Conservation (phyloP, 805 yeast species). For the Kodamaea restingae region DNA sequence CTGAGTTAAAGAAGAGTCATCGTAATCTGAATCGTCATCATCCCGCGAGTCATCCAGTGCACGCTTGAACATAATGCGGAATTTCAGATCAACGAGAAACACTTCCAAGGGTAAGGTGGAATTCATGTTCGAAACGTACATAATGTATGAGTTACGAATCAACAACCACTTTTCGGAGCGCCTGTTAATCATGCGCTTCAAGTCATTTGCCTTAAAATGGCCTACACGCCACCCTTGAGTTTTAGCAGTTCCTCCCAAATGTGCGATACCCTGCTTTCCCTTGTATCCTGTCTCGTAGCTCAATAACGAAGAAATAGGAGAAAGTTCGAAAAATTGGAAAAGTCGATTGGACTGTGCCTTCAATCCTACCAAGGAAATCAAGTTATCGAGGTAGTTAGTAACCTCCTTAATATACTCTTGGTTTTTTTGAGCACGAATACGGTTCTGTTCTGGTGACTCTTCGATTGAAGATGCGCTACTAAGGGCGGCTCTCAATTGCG, state of each 20-base stretch:
- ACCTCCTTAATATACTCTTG: conserved; percentile 44
- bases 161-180: conserved; percentile 92
- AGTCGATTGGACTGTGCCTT: conserved; percentile 79
- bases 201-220: conserved; percentile 73
- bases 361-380: conserved; percentile 57
- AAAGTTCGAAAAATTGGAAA: conserved; percentile 84
- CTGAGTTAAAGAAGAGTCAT: conserved; percentile 34
- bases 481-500: conserved; percentile 25
- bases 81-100: conserved; percentile 77
- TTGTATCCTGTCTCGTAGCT: conserved; percentile 76
- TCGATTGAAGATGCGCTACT: conserved; percentile 18
- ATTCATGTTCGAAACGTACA: conserved; percentile 80
- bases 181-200: conserved; percentile 83
- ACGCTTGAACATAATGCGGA: conserved; percentile 51
- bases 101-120: conserved; percentile 90
- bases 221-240: conserved; percentile 96
- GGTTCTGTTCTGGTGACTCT: conserved; percentile 30
- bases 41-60: conserved; percentile 20
- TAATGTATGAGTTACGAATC: conserved; percentile 76
- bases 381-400: conserved; percentile 62
- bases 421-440: conserved; percentile 23
- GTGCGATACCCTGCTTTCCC: conserved; percentile 86
- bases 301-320: conserved; percentile 79
- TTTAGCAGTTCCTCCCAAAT: conserved; percentile 76
- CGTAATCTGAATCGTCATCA: conserved; percentile 43